Evolutionary conservation across 192 early-diverging fungal species (phyloP).

Genomic region (Phlyctochytrium bullatum): DNA sequence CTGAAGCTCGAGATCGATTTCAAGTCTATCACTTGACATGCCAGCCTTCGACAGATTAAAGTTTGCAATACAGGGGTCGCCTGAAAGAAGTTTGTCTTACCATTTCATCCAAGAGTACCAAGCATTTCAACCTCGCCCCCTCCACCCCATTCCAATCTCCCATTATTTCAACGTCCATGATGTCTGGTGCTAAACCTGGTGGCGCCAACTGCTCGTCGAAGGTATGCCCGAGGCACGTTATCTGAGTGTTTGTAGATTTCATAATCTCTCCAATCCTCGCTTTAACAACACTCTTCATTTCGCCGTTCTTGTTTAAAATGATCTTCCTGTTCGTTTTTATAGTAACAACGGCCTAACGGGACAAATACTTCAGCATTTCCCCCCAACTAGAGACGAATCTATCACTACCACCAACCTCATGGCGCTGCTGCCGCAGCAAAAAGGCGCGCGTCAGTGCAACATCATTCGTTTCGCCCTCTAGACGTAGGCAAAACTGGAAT

Average conservation of each 20-base stretch:
- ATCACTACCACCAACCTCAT: conserved; percentile 26
- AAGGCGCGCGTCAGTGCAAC: conserved; percentile 23
- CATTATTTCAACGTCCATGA: conserved; percentile 56
- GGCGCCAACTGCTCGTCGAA: conserved; percentile 5
- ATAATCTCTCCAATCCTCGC: conserved; percentile 46
- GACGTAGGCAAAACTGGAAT: conserved; percentile 20
- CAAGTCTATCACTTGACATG: conserved; percentile 37
- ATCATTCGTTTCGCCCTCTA: conserved; percentile 24
- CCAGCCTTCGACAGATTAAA: conserved; percentile 33
- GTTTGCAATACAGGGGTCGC: neutral
- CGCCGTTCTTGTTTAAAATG: conserved; percentile 46
- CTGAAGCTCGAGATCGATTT: conserved; percentile 53
- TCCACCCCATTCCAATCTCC: conserved; percentile 48
- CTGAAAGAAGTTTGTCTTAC: too few species aligned
- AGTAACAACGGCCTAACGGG: conserved; percentile 32
- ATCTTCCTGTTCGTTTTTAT: conserved; percentile 43
- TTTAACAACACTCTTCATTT: conserved; percentile 52
- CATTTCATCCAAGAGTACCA: conserved; percentile 41
- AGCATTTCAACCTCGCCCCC: conserved; percentile 37
- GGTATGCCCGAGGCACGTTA: conserved; percentile 43
- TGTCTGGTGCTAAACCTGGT: conserved; percentile 14
- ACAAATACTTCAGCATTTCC: neutral
- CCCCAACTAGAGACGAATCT: neutral
- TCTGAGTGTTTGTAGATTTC: conserved; percentile 42
- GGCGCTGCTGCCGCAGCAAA: conserved; percentile 35